Evolutionary conservation across 179 eudicot species (phyloP).

Genomic region (Kewa caespitosa): DNA sequence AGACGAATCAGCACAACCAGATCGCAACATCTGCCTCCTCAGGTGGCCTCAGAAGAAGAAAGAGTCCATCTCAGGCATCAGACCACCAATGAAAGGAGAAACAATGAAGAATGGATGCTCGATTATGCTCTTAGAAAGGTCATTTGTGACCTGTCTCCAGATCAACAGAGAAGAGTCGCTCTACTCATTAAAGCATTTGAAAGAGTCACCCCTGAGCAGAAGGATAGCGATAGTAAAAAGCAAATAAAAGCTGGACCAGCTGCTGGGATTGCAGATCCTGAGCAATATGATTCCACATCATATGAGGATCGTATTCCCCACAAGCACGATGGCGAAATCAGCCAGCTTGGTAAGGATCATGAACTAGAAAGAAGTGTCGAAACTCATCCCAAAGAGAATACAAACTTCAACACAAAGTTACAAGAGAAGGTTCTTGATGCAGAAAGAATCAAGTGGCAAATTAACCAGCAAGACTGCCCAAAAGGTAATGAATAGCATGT

Average conservation of each 20-base stretch:
- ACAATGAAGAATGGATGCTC: conserved; percentile 90
- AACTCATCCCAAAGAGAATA: conserved; percentile 16
- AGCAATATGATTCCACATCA: conserved; percentile 5
- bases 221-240: conserved; percentile 11
- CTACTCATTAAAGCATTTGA: conserved; percentile 85
- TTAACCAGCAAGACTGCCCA: conserved; percentile 18
- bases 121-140: conserved; percentile 85
- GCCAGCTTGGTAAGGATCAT: conserved; percentile 9
- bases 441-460: conserved; percentile 14
- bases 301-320: conserved; percentile 13
- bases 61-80: conserved; percentile 52
- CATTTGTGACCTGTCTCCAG: conserved; percentile 64
- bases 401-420: conserved; percentile 14
- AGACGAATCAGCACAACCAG: conserved; percentile 38
- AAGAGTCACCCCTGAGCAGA: conserved; percentile 58
- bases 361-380: conserved; percentile 6
- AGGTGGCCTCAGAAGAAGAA: conserved; percentile 41
- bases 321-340: conserved; percentile 1
- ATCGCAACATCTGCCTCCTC: conserved; percentile 29
- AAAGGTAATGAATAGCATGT: conserved; percentile 29
- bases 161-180: conserved; percentile 78
- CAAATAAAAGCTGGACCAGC: conserved; percentile 24
- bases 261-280: conserved; percentile 3
- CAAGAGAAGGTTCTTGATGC: background rate
- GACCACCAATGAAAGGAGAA: conserved; percentile 58